Conservation (phyloP, 2,329 filamentous ascomycete genomes). For the Pseudogymnoascus sp. region DNA sequence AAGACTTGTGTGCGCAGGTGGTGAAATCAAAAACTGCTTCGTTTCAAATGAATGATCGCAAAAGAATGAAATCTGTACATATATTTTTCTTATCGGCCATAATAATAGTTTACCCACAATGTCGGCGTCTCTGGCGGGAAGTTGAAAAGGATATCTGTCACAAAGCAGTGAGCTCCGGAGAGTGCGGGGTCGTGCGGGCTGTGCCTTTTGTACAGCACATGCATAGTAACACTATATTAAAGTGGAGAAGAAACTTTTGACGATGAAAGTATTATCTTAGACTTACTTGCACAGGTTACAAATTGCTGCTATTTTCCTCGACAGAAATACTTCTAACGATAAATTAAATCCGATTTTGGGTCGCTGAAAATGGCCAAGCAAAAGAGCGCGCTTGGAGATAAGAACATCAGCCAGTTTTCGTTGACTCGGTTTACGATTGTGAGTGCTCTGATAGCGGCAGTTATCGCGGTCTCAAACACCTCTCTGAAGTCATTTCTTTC, state of each 20-base stretch:
- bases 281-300: neutral
- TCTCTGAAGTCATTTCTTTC: neutral
- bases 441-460: neutral
- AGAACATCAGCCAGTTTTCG: neutral
- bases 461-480: neutral
- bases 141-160: neutral
- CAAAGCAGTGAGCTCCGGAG: no score
- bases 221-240: neutral
- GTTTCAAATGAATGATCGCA: neutral
- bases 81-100: neutral
- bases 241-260: neutral
- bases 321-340: neutral
- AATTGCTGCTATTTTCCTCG: neutral
- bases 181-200: no score
- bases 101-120: neutral
- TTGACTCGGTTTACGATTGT: neutral
- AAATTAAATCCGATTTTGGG: neutral
- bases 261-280: neutral
- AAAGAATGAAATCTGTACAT: neutral
- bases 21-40: neutral
- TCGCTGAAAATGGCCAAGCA: neutral
- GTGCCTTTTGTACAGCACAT: neutral
- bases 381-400: neutral
- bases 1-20: neutral
- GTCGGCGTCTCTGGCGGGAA: neutral